These are phyloP conservation scores for Nicotiana obtusifolia DNA, from an alignment of 257 asterid species.

Conservation along the genomic window DNA sequence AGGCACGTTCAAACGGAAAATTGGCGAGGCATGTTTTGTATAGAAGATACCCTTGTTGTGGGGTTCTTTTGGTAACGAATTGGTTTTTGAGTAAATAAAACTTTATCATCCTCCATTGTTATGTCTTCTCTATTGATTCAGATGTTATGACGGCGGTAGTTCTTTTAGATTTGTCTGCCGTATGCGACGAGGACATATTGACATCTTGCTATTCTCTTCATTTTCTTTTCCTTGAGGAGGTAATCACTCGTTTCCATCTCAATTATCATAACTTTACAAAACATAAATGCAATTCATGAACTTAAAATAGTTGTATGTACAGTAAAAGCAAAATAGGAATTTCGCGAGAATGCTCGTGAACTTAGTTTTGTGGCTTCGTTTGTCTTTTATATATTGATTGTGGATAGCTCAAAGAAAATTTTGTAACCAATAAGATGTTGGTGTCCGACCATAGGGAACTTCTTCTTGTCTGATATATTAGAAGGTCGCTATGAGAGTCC, in stretches of 20 bases:
- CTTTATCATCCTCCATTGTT: neutral
- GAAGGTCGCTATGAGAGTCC: neutral
- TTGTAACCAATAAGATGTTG: neutral
- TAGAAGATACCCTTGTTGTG: neutral
- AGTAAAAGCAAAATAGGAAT: neutral
- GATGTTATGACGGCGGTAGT: neutral
- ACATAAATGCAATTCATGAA: neutral
- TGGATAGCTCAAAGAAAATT: too few species aligned
- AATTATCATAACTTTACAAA: neutral
- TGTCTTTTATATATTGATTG: neutral
- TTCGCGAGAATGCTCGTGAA: neutral
- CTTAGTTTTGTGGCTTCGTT: neutral
- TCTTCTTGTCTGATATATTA: neutral
- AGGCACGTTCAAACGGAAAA: neutral
- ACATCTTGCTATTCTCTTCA: too few species aligned
- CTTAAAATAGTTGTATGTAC: neutral
- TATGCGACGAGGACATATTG: neutral
- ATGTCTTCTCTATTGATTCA: neutral
- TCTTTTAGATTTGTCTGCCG: neutral
- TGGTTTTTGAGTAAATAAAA: neutral
- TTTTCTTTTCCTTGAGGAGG: neutral
- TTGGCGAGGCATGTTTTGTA: neutral
- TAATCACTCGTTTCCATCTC: neutral
- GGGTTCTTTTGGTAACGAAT: neutral
- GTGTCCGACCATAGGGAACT: too few species aligned